A percentile compares a stretch with the other conserved stretches of the same genome.
Evolutionary conservation across 129 eudicot species (phyloP).

Genomic region (Tanacetum coccineum): DNA sequence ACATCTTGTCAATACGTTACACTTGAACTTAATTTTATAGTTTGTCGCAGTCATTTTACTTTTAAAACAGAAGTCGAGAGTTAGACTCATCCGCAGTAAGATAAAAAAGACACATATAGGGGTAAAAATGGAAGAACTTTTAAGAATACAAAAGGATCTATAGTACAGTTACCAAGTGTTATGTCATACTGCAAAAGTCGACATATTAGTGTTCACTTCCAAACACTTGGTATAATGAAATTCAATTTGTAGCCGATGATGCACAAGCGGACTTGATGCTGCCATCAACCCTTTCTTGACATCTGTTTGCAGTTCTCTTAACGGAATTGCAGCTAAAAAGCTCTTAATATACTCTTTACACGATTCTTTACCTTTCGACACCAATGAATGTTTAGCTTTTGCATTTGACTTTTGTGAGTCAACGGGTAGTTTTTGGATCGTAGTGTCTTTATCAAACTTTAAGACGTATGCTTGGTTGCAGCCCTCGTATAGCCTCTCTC

Average conservation of each 20-base stretch:
- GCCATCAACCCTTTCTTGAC: conserved; percentile 50
- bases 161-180: background rate
- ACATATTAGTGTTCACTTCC: no score
- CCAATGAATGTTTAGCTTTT: conserved; percentile 26
- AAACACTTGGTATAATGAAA: conserved; percentile 52
- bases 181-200: no score
- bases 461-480: conserved; percentile 55
- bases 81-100: no score
- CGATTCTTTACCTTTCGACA: conserved; percentile 61
- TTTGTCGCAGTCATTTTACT: no score
- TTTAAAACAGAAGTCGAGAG: no score
- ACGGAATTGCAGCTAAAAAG: conserved; percentile 77
- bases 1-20: no score
- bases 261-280: conserved; percentile 54
- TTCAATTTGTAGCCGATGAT: conserved; percentile 68
- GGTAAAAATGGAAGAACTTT: conserved; percentile 1
- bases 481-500: conserved; percentile 68
- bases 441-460: conserved; percentile 46
- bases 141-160: background rate
- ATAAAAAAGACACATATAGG: background rate
- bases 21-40: no score
- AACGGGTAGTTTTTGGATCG: conserved; percentile 20
- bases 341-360: conserved; percentile 84
- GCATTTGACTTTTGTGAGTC: conserved; percentile 16
- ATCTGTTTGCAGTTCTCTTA: conserved; percentile 51